phyloP scores from a whole-genome alignment of 2,329 filamentous ascomycete species.

The Hypomyces rosellus region DNA sequence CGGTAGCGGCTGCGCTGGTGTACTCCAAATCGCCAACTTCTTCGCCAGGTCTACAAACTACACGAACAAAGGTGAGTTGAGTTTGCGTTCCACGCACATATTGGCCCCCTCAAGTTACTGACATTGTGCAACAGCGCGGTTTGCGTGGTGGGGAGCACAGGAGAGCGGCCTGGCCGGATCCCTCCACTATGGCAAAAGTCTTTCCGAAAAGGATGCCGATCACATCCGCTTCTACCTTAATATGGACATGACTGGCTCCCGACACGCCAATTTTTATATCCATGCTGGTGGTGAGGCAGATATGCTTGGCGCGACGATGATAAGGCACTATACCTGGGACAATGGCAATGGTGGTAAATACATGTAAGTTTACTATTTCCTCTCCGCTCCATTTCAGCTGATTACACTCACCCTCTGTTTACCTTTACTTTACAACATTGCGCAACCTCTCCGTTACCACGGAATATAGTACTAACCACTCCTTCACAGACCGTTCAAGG shows the following conservation, averaged over 20 bases:
- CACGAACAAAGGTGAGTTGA: slow-evolving; percentile 23
- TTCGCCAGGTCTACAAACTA: slow-evolving; percentile 29
- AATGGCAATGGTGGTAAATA: slow-evolving; percentile 23
- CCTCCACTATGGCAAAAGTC: slow-evolving; percentile 31
- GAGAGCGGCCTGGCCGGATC: slow-evolving; percentile 40
- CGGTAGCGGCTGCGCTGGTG: slow-evolving; percentile 29
- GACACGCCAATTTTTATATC: slow-evolving; percentile 32
- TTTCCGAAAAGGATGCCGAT: slow-evolving; percentile 33
- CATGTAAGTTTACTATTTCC: slow-evolving; percentile 12
- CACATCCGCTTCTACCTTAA: slow-evolving; percentile 63
- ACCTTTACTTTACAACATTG: no score
- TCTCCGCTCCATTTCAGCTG: no score
- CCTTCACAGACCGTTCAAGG: no score
- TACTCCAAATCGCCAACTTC: slow-evolving; percentile 30
- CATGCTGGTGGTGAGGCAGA: slow-evolving; percentile 36
- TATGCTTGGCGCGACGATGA: slow-evolving; percentile 23
- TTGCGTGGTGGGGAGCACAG: slow-evolving; percentile 35
- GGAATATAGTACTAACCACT: no score
- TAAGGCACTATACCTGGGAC: slow-evolving; percentile 25
- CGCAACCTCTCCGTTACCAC: no score
- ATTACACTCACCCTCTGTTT: no score
- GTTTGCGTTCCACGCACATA: no score
- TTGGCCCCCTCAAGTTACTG: no score
- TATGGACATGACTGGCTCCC: slow-evolving; percentile 62
- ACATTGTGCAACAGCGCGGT: slow-evolving; percentile 24